Evolutionary conservation across 768 basidiomycete genomes (phyloP), one percentile per base, ranked within the genome.

Genomic region (Termitomyces sp.): DNA sequence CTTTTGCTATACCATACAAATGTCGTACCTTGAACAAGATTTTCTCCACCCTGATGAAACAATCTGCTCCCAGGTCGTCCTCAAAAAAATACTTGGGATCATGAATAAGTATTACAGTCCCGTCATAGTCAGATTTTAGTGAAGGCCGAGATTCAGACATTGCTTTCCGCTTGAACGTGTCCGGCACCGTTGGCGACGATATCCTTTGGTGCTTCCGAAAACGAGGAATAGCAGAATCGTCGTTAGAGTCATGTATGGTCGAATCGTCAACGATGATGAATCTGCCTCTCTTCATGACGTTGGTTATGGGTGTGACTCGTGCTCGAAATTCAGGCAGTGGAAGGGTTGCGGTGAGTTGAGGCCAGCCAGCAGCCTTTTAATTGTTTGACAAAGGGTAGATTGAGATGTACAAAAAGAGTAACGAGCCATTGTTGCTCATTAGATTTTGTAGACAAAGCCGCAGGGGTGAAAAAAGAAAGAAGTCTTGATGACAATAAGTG

Each of bases 1-100:
- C n/a, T n/a, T 24, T 28, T 20, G 48, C 20, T 9, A 32, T 16
- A n/a, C 14, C 6, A 47, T 20, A 30, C 12, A 30, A 8, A 45
- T 36, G 14, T 64, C 63, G 35, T 63, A 83, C 82, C 73, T 80
- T 81, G 73, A 83, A 83, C 20, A 83, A 56, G 0, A 70, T 75
- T 42, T 72, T 74, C 59, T 71, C 72, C 14, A 82, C 75, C 33
- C 76, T 71, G 0, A 84, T 62, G 32, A 78, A 70, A 42, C 74
- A 77, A 48, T 72, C 71, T 22, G 76, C 78, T 56, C 69, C 70
- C 1, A 53, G 54, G 33, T 71, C 70, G 0, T 69, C 69, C 48
- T 70, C 69, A 14, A 54, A 55, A 61, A 74, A 82, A 57, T 75
- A 81, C 30, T 70, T 65, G 0, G 70, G 61, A 53, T 81, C 71